These are phyloP conservation scores for Lachancea mirantina DNA, from an alignment of 805 yeast species.

Conservation along the genomic window DNA sequence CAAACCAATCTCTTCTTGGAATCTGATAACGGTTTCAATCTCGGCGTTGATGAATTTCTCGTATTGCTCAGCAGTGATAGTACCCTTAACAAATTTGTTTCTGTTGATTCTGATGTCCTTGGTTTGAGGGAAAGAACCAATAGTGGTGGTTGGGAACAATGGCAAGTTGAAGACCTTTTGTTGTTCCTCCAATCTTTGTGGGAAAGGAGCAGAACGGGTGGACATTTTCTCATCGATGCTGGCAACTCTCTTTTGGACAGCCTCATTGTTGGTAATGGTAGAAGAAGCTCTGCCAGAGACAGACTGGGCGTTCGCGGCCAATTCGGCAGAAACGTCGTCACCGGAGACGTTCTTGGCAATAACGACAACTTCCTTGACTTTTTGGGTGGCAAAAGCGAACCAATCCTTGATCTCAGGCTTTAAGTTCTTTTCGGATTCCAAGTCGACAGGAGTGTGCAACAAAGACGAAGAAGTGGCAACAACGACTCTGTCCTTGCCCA, in stretches of 20 bases:
- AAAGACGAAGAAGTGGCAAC: conserved; percentile 95
- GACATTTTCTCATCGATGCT: conserved; percentile 68
- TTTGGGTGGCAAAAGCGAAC: conserved; percentile 98
- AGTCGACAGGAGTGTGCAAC: conserved; percentile 97
- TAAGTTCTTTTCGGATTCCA: conserved; percentile 84
- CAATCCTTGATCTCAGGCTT: conserved; percentile 89
- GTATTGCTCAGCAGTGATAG: conserved; percentile 89
- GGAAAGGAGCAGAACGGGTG: conserved; percentile 82
- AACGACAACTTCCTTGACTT: conserved; percentile 82
- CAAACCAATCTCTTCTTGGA: conserved; percentile 98
- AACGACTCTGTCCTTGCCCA: conserved; percentile 80
- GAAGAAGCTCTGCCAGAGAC: conserved; percentile 82
- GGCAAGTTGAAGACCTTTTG: conserved; percentile 86
- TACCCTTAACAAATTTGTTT: conserved; percentile 97
- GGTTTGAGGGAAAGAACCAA: conserved; percentile 99
- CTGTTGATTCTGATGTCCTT: conserved; percentile 98
- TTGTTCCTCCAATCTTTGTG: conserved; percentile 81
- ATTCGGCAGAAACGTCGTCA: conserved; percentile 66
- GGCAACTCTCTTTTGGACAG: conserved; percentile 82
- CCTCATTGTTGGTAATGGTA: conserved; percentile 81
- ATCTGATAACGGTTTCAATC: conserved; percentile 90
- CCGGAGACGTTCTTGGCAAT: conserved; percentile 84
- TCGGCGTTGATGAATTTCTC: conserved; percentile 95
- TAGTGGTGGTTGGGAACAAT: conserved; percentile 98
- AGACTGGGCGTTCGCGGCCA: conserved; percentile 82